Base-by-base conservation (phyloP, 208 protist genomes). In the Acanthamoeba castellanii region DNA sequence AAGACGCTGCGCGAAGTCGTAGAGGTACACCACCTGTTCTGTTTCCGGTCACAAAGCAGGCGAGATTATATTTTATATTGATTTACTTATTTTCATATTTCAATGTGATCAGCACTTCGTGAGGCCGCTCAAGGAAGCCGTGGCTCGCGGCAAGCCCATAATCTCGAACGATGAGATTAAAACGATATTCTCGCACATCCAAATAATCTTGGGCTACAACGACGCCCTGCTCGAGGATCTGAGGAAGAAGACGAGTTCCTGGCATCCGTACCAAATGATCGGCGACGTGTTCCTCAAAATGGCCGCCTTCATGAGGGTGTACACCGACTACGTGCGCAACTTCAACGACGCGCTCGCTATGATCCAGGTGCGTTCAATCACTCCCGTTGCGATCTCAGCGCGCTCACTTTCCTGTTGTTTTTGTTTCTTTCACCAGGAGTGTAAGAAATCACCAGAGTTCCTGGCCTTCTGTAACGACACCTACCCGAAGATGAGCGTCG, bases 201-300 rank as follows among this genome's bases (percentile, higher is more conserved):
- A 92, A 92, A 92, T 92, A 59, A 92, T 92, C 30, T 18, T 92
- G 30, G 87, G 61, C 34, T 76, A 68, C 42, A 92, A 92, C 64
- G 61, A 74, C 25, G 55, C 87, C 25, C 59, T 92, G 45, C 47
- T 92, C 27, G 64, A 68, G 59, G 87, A 92, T 5, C 87, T 92
- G 22, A 32, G 61, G 30, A 92, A 74, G 87, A 74, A 76, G 55
- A 74, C 66, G 22, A 52, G 64, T 7, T 47, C n/a, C 59, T 76
- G 64, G 87, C 32, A 74, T 42, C 61, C 87, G 11, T 68, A 57
- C 34, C 82, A 89, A 89, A 57, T 66, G 82, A 42, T 89, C 16
- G 47, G 82, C 45, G 55, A 89, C 30, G 55, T 66, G 82, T 89
- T 89, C 30, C 52, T 89, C 47, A 57, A 34, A 30, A 89, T 89